A percentile compares a stretch with the other conserved stretches of the same genome.
Conservation (phyloP, 1,139 yeast species). For the Nakaseomyces bracarensis region DNA sequence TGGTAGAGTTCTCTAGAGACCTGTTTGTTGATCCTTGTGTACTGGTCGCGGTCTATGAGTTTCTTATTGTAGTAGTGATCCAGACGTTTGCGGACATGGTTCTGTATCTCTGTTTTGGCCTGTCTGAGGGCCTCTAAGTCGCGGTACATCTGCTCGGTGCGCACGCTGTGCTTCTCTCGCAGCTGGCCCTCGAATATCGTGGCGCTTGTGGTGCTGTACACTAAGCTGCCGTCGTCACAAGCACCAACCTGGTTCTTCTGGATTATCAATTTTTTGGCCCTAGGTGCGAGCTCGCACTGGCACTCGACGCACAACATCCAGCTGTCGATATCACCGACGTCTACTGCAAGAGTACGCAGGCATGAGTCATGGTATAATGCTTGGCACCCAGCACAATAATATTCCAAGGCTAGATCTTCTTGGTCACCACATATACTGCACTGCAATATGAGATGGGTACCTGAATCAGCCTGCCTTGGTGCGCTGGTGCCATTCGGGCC, state of each 20-base stretch:
- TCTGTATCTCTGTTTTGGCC: conserved; percentile 45
- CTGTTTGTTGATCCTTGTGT: conserved; percentile 38
- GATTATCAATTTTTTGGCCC: background rate
- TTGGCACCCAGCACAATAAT: conserved; percentile 18
- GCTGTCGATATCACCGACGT: conserved; percentile 19
- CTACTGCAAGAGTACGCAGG: conserved; percentile 18
- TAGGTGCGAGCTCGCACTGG: background rate
- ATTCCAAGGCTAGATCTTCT: conserved; percentile 11
- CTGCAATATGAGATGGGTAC: conserved; percentile 6
- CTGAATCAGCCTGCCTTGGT: background rate
- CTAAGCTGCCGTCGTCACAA: conserved; percentile 1
- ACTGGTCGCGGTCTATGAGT: conserved; percentile 38
- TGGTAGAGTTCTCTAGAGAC: conserved; percentile 39
- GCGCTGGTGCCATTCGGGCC: no score
- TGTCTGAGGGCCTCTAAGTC: conserved; percentile 25
- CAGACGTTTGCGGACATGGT: conserved; percentile 43
- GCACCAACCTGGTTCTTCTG: background rate
- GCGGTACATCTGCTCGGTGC: conserved; percentile 12
- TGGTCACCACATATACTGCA: conserved; percentile 23
- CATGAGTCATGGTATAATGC: conserved; percentile 22
- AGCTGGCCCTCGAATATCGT: conserved; percentile 12
- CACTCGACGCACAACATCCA: conserved; percentile 23
- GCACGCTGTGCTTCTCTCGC: conserved; percentile 13
- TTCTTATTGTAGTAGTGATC: conserved; percentile 39
- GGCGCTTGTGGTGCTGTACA: conserved; percentile 4